Percentiles rank a stretch among this genome's conserved stretches.
phyloP scores from a whole-genome alignment of 495 filamentous ascomycete species.

The Xylaria castorea region DNA sequence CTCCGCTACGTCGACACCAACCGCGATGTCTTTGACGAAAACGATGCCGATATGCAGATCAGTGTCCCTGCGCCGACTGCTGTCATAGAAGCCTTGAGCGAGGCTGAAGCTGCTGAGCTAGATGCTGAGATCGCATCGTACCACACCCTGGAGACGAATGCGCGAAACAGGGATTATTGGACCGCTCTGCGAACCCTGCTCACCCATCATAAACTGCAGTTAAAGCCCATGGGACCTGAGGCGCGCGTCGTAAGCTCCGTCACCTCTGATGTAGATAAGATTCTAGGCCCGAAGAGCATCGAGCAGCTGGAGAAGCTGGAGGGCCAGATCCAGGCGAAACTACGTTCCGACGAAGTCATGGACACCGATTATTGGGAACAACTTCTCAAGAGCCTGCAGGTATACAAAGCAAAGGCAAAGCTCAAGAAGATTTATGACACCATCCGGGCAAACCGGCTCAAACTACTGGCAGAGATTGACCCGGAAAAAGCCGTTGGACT shows the following conservation, averaged over 20 bases:
- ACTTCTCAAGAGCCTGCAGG: constrained; percentile 78
- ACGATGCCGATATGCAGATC: constrained; percentile 73
- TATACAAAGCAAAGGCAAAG: constrained; percentile 92
- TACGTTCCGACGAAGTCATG: constrained; percentile 87
- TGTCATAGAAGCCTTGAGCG: constrained; percentile 77
- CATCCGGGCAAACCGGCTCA: constrained; percentile 76
- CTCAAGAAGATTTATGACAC: constrained; percentile 80
- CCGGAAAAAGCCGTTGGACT: constrained; percentile 69
- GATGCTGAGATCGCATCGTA: constrained; percentile 89
- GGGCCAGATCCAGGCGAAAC: constrained; percentile 79
- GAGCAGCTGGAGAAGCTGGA: constrained; percentile 86
- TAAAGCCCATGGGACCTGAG: constrained; percentile 65
- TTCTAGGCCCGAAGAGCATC: constrained; percentile 84
- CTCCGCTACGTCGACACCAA: constrained; percentile 87
- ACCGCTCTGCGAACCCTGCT: constrained; percentile 87
- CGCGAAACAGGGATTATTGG: constrained; percentile 87
- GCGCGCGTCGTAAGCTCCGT: constrained; percentile 82
- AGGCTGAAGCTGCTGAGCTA: constrained; percentile 74
- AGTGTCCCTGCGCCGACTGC: constrained; percentile 83
- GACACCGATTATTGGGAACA: constrained; percentile 99
- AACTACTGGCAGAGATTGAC: constrained; percentile 71
- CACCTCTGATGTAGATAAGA: constrained; percentile 82
- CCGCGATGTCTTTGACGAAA: constrained; percentile 79
- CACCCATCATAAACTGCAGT: constrained; percentile 73
- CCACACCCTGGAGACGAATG: constrained; percentile 76